These are phyloP conservation scores for Mortierella sp. DNA, from an alignment of 371 early-diverging fungal genomes.

Conservation along the genomic window DNA sequence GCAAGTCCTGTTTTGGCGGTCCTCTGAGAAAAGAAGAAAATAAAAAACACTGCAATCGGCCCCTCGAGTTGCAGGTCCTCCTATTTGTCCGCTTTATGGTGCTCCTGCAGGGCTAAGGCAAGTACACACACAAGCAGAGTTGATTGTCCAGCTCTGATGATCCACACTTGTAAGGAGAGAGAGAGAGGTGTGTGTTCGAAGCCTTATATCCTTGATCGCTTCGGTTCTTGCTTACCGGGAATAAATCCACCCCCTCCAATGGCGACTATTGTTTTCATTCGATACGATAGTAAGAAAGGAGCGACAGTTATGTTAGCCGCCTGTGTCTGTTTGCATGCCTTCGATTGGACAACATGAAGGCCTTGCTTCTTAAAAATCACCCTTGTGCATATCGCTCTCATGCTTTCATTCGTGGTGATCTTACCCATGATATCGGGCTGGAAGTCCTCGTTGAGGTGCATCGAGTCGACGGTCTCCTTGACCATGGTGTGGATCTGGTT, in stretches of 20 bases:
- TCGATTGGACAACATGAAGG: not conserved
- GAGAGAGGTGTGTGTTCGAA: not conserved
- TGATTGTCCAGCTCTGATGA: not conserved
- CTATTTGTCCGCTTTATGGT: no score
- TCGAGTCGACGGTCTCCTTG: slow-evolving; percentile 69
- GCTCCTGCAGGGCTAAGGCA: no score
- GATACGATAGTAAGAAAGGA: slow-evolving; percentile 7
- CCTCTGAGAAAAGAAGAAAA: no score
- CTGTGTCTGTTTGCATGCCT: not conserved
- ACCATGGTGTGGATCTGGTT: slow-evolving; percentile 81
- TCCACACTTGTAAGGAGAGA: not conserved
- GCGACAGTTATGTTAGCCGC: not conserved
- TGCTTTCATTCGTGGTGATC: slow-evolving; percentile 30
- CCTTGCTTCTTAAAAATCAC: not conserved
- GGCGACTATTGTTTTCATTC: slow-evolving; percentile 41
- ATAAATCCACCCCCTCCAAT: slow-evolving; percentile 81
- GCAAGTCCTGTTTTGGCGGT: no score
- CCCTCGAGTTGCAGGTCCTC: no score
- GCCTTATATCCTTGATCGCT: not conserved
- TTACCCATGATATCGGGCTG: slow-evolving; percentile 74
- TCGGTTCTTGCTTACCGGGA: slow-evolving; percentile 67
- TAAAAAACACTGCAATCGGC: no score
- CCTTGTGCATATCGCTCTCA: not conserved
- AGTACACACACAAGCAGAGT: no score
- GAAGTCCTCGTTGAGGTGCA: slow-evolving; percentile 71